Evolutionary conservation across 441 rosid genomes (phyloP), one percentile per base, ranked within the genome.

Genomic region (Croton laevigatus): DNA sequence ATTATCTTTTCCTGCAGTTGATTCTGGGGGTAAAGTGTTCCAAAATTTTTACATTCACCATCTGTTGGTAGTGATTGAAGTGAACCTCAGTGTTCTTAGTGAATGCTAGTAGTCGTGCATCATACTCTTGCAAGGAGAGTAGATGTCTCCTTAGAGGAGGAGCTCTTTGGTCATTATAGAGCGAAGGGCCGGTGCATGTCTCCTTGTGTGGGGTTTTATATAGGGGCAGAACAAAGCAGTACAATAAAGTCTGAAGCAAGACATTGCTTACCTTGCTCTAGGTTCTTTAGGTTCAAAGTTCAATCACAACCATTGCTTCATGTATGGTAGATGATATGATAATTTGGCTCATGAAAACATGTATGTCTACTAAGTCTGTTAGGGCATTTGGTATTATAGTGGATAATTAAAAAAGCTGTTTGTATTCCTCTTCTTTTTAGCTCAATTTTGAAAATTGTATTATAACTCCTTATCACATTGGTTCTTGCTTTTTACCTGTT

Each of bases 401-500:
- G 40, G 32, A 13, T 11, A n/a, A 20, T 37, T 12, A 1, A 32
- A n/a, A 12, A 66, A 3, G 27, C 32, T 27, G 3, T 0, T n/a
- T 45, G 32, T 23, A 17, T 42, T 32, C 48, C 19, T 55, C 6
- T 58, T 13, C n/a, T 45, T 54, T 37, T n/a, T 40, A 45, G 6
- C 46, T 19, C 8, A 12, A 6, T 36, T 13, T 34, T 59, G 44
- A 13, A 34, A 60, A 10, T 13, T 19, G 17, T 52, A 46, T 60
- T 38, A 7, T 59, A 40, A 3, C 45, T 53, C 2, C 1, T 34
- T 42, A 13, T 52, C 36, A 38, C 57, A 54, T 42, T 22, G 34
- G 44, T 38, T 62, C 48, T 17, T 67, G 36, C 38, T 76, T 69
- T 13, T 63, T 66, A 19, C 73, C 38, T 59, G 20, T 68, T 67